Evolutionary conservation across 768 basidiomycete genomes (phyloP).

Genomic region (Collybia mongolica): DNA sequence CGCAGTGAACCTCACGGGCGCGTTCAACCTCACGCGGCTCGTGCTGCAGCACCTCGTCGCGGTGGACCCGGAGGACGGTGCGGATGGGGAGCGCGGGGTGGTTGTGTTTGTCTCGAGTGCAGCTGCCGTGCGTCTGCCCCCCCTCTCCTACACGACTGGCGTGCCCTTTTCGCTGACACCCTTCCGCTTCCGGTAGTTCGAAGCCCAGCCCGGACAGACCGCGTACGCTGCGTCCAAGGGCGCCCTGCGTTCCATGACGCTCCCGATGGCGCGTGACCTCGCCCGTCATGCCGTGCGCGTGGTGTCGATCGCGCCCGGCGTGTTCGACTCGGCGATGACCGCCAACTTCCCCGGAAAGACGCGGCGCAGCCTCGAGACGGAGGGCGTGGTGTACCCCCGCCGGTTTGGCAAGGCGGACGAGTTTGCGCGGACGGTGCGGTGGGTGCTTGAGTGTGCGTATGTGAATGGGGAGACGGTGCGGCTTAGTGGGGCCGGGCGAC

Average conservation of each 20-base stretch:
- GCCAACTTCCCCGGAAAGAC: constrained; percentile 35
- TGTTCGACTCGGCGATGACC: constrained; percentile 50
- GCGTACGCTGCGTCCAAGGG: constrained; percentile 62
- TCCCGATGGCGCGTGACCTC: constrained; percentile 63
- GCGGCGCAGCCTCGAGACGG: constrained; percentile 35
- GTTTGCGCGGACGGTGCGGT: constrained; percentile 50
- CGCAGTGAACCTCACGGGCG: constrained; percentile 55
- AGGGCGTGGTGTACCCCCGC: constrained; percentile 42
- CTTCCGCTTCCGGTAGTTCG: constrained; percentile 34
- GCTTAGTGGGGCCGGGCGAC: constrained; percentile 42
- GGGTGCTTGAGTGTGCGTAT: constrained; percentile 52
- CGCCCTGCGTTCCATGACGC: constrained; percentile 54
- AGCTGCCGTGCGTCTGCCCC: constrained; percentile 40
- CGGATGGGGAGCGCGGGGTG: constrained; percentile 55
- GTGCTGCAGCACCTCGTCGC: constrained; percentile 49
- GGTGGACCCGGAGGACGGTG: constrained; percentile 42
- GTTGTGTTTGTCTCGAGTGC: constrained; percentile 57
- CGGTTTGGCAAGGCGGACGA: constrained; percentile 50
- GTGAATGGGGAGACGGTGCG: constrained; percentile 57
- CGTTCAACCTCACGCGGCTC: constrained; percentile 58
- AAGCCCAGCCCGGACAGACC: constrained; percentile 56
- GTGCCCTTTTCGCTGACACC: background rate
- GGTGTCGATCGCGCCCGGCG: constrained; percentile 56
- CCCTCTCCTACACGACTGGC: background rate
- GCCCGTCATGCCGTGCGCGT: constrained; percentile 52